Conservation (phyloP, 2,329 filamentous ascomycete species). For the Harringtonia lauricola region DNA sequence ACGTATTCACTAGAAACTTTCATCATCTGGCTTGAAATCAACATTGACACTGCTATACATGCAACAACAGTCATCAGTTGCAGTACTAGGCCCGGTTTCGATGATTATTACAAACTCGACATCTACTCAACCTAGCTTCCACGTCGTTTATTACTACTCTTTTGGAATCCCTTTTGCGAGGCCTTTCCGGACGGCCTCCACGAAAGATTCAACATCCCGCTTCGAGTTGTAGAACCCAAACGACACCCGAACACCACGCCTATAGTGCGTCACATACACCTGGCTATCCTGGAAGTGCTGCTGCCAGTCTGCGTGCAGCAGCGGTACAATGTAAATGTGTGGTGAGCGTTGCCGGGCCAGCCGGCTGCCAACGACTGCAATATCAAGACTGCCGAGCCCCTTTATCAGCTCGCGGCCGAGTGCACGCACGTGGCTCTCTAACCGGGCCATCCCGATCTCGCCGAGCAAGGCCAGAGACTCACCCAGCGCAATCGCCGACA, state of each 20-base stretch:
- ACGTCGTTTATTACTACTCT: too few relatives aligned
- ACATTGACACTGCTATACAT: too few relatives aligned
- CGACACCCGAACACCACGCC: not conserved
- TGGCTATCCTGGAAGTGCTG: not conserved
- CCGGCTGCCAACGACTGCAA: not conserved
- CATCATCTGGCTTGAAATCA: too few relatives aligned
- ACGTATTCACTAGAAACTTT: too few relatives aligned
- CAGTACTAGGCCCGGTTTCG: too few relatives aligned
- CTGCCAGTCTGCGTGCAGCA: not conserved
- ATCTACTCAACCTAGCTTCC: too few relatives aligned
- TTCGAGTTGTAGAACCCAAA: constrained; percentile 1
- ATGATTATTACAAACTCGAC: too few relatives aligned
- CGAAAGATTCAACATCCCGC: not conserved
- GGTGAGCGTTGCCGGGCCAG: not conserved
- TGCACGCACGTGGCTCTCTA: not conserved
- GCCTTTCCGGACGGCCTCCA: not conserved
- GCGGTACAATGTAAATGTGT: not conserved
- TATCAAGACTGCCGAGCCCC: not conserved
- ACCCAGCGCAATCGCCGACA: not conserved
- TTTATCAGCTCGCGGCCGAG: not conserved
- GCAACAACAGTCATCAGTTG: too few relatives aligned
- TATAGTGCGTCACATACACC: not conserved
- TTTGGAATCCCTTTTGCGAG: not conserved
- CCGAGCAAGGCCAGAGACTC: not conserved
- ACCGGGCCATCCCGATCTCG: not conserved